Conservation (phyloP, 305 asterid species). For the Fraxinus ornus region DNA sequence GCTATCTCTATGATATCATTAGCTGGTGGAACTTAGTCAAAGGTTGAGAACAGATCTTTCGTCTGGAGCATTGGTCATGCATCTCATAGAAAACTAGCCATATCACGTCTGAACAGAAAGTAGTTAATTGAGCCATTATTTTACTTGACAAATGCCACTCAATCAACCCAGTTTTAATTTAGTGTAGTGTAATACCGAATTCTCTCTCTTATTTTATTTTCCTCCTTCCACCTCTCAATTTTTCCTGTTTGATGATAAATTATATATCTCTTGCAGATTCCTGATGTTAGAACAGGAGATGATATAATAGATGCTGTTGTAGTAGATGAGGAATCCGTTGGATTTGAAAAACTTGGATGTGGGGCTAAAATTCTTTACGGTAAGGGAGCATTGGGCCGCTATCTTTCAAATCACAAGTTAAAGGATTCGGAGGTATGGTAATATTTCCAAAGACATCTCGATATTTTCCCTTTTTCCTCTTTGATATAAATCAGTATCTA, state of each 20-base stretch:
- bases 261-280: conserved; percentile 50
- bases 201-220: background rate
- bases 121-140: background rate
- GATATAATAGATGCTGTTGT: conserved; percentile 77
- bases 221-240: background rate
- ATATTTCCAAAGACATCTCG: background rate
- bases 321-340: conserved; percentile 73
- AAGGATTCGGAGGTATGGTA: conserved; percentile 57
- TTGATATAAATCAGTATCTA: background rate
- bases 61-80: background rate
- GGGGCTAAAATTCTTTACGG: conserved; percentile 94
- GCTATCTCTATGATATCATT: background rate
- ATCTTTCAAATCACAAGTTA: conserved; percentile 47
- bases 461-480: background rate
- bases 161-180: background rate
- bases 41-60: background rate
- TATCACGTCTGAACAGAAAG: background rate
- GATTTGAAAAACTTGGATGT: conserved; percentile 43
- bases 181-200: background rate
- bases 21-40: background rate
- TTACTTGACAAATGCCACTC: background rate
- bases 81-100: background rate
- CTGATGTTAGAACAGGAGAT: conserved; percentile 79
- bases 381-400: conserved; percentile 59
- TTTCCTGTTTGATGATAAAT: conserved; percentile 1